These are phyloP conservation scores for Neonectria sp. DNA, from an alignment of 2,329 filamentous ascomycete genomes.

Conservation along the genomic window DNA sequence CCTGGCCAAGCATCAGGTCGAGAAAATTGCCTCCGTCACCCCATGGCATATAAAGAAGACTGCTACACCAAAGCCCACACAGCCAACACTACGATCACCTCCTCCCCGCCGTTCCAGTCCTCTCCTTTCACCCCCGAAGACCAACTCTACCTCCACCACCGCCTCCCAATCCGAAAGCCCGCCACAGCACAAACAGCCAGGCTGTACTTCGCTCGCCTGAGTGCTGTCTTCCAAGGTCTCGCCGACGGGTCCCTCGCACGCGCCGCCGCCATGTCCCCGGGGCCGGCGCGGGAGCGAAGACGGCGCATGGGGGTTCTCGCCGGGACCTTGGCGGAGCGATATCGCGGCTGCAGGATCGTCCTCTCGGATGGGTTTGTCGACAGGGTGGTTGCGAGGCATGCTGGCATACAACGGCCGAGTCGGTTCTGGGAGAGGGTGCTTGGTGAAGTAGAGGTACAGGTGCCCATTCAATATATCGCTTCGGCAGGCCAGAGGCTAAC, in stretches of 20 bases:
- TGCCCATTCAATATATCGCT: background rate
- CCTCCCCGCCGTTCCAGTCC: background rate
- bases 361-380: conserved; percentile 28
- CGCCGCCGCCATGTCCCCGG: conserved; percentile 8
- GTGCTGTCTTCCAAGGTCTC: conserved; percentile 27
- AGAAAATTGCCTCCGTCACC: background rate
- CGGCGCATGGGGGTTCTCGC: conserved; percentile 30
- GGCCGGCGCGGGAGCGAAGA: conserved; percentile 16
- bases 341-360: conserved; percentile 16
- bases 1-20: background rate
- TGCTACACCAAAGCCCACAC: background rate
- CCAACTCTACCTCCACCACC: conserved; percentile 31
- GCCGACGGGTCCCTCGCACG: conserved; percentile 27
- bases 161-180: conserved; percentile 31
- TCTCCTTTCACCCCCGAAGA: conserved; percentile 31
- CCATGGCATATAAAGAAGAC: background rate
- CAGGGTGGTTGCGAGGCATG: conserved; percentile 20
- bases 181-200: conserved; percentile 6
- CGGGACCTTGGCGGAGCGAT: conserved; percentile 23
- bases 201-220: conserved; percentile 24
- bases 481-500: background rate
- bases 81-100: background rate
- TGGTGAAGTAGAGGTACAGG: conserved; percentile 33
- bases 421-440: conserved; percentile 37
- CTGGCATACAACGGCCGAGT: conserved; percentile 20